Conservation (phyloP, 2,329 filamentous ascomycete species). For the Clarireedia paspali region DNA sequence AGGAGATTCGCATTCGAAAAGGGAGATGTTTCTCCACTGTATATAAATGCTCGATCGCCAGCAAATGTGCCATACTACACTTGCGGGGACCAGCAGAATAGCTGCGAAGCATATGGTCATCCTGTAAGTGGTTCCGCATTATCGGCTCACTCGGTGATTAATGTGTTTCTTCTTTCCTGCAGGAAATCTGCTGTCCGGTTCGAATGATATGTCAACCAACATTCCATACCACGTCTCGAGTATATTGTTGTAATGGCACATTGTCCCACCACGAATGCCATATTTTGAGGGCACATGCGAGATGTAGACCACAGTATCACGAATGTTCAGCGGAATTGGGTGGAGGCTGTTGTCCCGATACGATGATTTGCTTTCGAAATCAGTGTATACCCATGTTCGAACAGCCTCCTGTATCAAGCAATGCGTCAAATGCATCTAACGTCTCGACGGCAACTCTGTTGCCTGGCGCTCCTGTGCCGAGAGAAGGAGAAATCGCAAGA, state of each 20-base stretch:
- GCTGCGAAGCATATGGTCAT: constrained; percentile 23
- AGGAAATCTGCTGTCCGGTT: constrained; percentile 28
- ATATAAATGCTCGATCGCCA: not conserved
- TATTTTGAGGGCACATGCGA: constrained; percentile 14
- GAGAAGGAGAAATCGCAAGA: constrained; percentile 23
- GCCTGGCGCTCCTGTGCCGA: constrained; percentile 11
- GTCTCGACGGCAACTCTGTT: constrained; percentile 18
- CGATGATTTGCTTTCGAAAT: constrained; percentile 6
- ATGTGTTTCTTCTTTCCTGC: not conserved
- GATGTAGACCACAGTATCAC: constrained; percentile 16
- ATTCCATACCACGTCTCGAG: constrained; percentile 18
- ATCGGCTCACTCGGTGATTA: not conserved
- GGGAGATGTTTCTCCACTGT: not conserved
- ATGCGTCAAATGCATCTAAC: constrained; percentile 12
- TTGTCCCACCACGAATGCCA: constrained; percentile 13
- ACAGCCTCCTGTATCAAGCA: not conserved
- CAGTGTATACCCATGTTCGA: constrained; percentile 15
- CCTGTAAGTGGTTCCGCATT: constrained; percentile 14
- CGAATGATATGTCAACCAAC: constrained; percentile 19
- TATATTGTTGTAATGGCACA: constrained; percentile 25
- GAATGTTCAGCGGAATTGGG: constrained; percentile 22
- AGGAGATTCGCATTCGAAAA: constrained; percentile 11
- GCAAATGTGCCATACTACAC: constrained; percentile 21
- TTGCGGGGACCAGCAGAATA: constrained; percentile 26
- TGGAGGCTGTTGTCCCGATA: constrained; percentile 24